Conservation (phyloP, 1,284 basidiomycete species). For the Chiua sp. region DNA sequence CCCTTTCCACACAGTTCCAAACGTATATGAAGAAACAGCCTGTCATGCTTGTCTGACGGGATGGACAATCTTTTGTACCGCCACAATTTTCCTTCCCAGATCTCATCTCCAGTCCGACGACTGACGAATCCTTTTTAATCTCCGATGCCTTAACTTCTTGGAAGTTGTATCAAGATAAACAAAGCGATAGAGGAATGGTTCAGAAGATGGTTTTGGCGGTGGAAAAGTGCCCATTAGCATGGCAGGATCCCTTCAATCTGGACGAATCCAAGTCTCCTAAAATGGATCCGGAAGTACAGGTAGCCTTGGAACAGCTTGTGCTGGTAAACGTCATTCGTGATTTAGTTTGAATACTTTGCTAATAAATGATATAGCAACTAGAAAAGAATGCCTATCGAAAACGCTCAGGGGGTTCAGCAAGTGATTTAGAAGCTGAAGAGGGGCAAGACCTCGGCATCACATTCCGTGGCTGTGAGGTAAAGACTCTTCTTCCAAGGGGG, state of each 20-base stretch:
- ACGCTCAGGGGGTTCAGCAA: no score
- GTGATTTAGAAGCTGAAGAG: no score
- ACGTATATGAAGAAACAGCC: neutral
- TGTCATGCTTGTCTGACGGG: neutral
- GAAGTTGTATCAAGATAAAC: neutral
- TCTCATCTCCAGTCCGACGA: neutral
- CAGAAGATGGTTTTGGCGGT: neutral
- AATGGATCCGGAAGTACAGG: neutral
- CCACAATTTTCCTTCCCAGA: neutral
- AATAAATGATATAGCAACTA: no score
- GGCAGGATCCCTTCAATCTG: neutral
- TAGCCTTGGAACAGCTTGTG: no score
- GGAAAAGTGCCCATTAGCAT: neutral
- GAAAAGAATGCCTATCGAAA: no score
- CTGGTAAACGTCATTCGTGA: no score
- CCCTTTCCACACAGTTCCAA: neutral
- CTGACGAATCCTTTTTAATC: neutral
- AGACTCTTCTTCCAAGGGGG: no score
- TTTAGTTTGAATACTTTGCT: no score
- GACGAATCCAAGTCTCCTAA: neutral
- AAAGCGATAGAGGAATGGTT: neutral
- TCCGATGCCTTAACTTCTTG: neutral
- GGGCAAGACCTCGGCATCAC: no score
- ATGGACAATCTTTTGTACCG: neutral
- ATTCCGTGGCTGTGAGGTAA: no score